Conservation (phyloP, 345 rosid genomes). For the Citrus australasica region DNA sequence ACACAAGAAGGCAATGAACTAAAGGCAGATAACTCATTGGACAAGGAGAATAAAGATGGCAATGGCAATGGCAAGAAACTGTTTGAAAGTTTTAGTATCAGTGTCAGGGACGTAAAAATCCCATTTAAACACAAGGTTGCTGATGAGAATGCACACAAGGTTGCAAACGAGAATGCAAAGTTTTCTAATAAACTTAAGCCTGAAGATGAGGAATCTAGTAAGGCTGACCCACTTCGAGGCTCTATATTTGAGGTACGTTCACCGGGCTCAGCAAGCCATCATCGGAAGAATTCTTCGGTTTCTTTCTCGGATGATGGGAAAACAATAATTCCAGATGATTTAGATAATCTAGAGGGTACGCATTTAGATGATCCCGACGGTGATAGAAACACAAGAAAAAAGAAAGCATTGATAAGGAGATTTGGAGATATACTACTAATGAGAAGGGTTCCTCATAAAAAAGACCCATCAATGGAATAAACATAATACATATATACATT, state of each 20-base stretch:
- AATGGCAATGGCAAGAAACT: constrained; percentile 27
- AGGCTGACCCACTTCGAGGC: constrained; percentile 53
- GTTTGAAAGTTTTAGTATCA: constrained; percentile 45
- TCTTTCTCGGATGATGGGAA: constrained; percentile 40
- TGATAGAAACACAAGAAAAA: constrained; percentile 54
- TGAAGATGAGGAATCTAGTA: constrained; percentile 19
- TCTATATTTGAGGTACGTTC: constrained; percentile 70
- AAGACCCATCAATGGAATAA: constrained; percentile 23
- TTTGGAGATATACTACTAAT: constrained; percentile 63
- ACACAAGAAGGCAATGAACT: constrained; percentile 17
- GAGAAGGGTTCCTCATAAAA: constrained; percentile 44
- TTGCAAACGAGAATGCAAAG: constrained; percentile 23
- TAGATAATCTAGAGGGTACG: constrained; percentile 37
- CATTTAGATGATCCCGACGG: constrained; percentile 51
- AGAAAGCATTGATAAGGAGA: constrained; percentile 66
- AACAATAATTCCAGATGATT: constrained; percentile 40
- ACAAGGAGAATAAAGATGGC: constrained; percentile 20
- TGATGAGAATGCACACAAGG: constrained; percentile 33
- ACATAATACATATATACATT: neutral
- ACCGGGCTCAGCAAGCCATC: constrained; percentile 39
- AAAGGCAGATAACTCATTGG: constrained; percentile 25
- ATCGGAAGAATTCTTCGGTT: constrained; percentile 38
- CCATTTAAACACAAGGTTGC: constrained; percentile 36
- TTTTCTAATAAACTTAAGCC: constrained; percentile 7
- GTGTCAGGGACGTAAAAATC: constrained; percentile 48